Conservation (phyloP, 2,329 filamentous ascomycete genomes). For the Xylariaceae sp. region DNA sequence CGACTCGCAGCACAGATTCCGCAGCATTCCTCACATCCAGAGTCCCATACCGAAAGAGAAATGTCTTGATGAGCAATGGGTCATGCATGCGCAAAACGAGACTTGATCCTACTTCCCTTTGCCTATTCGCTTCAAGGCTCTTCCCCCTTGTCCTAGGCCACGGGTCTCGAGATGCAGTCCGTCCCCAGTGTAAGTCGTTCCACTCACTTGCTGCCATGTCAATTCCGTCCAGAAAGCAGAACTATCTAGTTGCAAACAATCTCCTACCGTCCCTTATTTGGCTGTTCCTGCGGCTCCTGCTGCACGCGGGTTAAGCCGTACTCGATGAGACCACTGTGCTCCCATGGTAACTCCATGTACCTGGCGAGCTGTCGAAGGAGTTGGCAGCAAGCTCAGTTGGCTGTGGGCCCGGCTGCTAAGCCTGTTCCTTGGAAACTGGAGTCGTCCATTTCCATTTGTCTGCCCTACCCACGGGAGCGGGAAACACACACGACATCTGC, state of each 20-base stretch:
- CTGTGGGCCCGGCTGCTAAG: slow-evolving; percentile 9
- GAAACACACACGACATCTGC: slow-evolving; percentile 7
- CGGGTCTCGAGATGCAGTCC: slow-evolving; percentile 49
- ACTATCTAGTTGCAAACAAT: not conserved
- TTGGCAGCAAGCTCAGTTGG: not conserved
- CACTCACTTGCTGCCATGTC: slow-evolving; percentile 4
- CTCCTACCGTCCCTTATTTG: slow-evolving; percentile 3
- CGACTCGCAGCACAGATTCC: slow-evolving; percentile 15
- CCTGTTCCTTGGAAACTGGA: slow-evolving; percentile 5
- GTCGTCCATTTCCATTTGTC: slow-evolving; percentile 5
- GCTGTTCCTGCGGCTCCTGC: not conserved
- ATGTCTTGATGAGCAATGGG: slow-evolving; percentile 34
- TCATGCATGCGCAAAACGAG: slow-evolving; percentile 26
- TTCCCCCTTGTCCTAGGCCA: slow-evolving; percentile 30
- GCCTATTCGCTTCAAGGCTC: slow-evolving; percentile 32
- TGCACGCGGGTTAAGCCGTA: not conserved
- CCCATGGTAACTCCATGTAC: not conserved
- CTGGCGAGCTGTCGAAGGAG: not conserved
- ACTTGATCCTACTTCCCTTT: slow-evolving; percentile 23
- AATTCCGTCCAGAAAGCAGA: too few species aligned
- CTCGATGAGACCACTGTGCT: not conserved
- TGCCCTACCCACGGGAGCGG: slow-evolving; percentile 1
- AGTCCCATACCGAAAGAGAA: slow-evolving; percentile 10
- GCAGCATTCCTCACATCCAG: slow-evolving; percentile 21
- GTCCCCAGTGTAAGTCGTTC: slow-evolving; percentile 47